phyloP scores from a whole-genome alignment of 805 yeast species.

The Debaryomyces hansenii region DNA sequence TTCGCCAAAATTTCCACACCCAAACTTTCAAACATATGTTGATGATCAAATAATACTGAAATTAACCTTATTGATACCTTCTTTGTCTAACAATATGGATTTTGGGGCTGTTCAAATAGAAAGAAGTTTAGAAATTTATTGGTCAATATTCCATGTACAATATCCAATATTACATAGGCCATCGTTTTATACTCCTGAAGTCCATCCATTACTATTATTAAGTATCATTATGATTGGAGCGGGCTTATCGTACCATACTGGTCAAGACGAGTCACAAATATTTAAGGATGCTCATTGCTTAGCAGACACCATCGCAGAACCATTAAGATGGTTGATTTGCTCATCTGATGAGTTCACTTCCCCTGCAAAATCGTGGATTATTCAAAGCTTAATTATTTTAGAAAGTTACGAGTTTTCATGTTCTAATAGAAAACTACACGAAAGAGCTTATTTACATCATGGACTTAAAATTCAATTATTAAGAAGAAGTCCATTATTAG shows the following conservation, averaged over 20 bases:
- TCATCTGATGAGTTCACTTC: slow-evolving; percentile 66
- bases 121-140: slow-evolving; percentile 32
- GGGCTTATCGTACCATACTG: slow-evolving; percentile 27
- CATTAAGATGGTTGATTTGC: slow-evolving; percentile 67
- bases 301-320: slow-evolving; percentile 49
- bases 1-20: slow-evolving; percentile 4
- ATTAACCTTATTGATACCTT: slow-evolving; percentile 4
- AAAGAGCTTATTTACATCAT: slow-evolving; percentile 76
- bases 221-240: slow-evolving; percentile 59
- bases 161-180: slow-evolving; percentile 58
- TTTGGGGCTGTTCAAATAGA: slow-evolving; percentile 7
- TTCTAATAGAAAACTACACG: slow-evolving; percentile 64
- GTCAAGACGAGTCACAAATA: slow-evolving; percentile 8
- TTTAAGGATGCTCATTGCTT: slow-evolving; percentile 21
- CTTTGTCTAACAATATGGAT: slow-evolving; percentile 2
- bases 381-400: slow-evolving; percentile 65
- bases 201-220: slow-evolving; percentile 49
- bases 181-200: slow-evolving; percentile 46
- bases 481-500: slow-evolving; percentile 27
- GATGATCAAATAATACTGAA: background rate
- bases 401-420: slow-evolving; percentile 74
- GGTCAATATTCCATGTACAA: slow-evolving; percentile 57
- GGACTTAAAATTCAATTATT: slow-evolving; percentile 49
- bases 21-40: background rate
- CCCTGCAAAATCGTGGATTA: slow-evolving; percentile 70